Evolutionary conservation across 805 yeast genomes (phyloP).

Genomic region (Metschnikowia continentalis): DNA sequence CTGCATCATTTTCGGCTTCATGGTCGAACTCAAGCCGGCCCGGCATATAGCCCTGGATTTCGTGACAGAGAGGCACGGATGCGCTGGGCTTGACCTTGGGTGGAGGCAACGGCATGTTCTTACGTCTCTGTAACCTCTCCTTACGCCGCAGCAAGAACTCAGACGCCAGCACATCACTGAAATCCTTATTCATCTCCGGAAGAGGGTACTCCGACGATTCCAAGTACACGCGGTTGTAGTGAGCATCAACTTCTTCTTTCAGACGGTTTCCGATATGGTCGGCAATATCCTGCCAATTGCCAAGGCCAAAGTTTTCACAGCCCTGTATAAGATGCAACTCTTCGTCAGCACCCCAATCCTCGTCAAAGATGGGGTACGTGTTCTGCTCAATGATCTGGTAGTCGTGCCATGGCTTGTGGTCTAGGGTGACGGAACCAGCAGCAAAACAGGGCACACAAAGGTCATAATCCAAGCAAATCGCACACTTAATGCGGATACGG

Average conservation of each 20-base stretch:
- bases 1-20: constrained; percentile 97
- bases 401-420: constrained; percentile 92
- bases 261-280: constrained; percentile 92
- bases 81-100: constrained; percentile 87
- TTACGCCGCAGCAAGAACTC: constrained; percentile 68
- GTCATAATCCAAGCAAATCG: constrained; percentile 89
- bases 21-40: constrained; percentile 95
- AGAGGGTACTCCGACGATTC: constrained; percentile 75
- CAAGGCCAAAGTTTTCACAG: constrained; percentile 85
- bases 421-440: constrained; percentile 71
- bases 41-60: constrained; percentile 97
- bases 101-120: constrained; percentile 68
- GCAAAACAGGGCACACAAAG: constrained; percentile 98
- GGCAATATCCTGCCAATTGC: constrained; percentile 97
- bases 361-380: constrained; percentile 85
- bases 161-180: constrained; percentile 55
- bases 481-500: constrained; percentile 86
- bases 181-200: constrained; percentile 77
- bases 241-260: constrained; percentile 86
- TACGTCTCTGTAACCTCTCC: constrained; percentile 64
- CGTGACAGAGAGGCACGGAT: constrained; percentile 94
- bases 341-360: constrained; percentile 98
- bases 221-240: constrained; percentile 70
- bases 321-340: constrained; percentile 87
- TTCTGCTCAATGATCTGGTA: constrained; percentile 91